Conservation (phyloP, 495 filamentous ascomycete genomes). For the Aspergillus kassunensis region DNA sequence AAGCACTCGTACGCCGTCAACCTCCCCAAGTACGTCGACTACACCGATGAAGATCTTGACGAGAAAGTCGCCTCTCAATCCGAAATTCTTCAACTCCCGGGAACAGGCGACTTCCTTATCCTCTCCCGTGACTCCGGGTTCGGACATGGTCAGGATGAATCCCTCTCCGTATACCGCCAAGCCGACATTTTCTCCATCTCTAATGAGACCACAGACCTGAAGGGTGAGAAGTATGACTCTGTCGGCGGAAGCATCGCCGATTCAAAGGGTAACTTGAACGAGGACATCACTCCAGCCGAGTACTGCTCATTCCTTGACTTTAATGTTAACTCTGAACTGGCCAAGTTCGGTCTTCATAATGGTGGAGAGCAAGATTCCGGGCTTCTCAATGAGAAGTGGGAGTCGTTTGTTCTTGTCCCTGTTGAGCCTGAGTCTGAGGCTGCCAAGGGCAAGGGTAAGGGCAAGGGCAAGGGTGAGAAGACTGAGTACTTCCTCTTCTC, state of each 20-base stretch:
- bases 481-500: conserved; percentile 68
- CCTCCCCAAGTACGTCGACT: conserved; percentile 55
- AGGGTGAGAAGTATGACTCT: conserved; percentile 51
- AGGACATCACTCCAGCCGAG: conserved; percentile 54
- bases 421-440: conserved; percentile 39
- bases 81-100: conserved; percentile 63
- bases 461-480: conserved; percentile 18
- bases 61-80: conserved; percentile 59
- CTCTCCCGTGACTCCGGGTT: conserved; percentile 62
- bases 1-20: conserved; percentile 65
- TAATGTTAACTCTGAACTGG: conserved; percentile 65
- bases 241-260: conserved; percentile 48
- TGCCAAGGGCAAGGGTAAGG: background rate
- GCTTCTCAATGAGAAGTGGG: conserved; percentile 81
- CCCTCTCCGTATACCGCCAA: conserved; percentile 63
- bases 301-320: conserved; percentile 72
- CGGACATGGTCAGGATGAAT: conserved; percentile 53
- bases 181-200: conserved; percentile 69
- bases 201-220: conserved; percentile 59
- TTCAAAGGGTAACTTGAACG: conserved; percentile 50
- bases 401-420: conserved; percentile 63
- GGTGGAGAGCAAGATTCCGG: conserved; percentile 52
- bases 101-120: conserved; percentile 60
- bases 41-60: conserved; percentile 26
- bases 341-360: conserved; percentile 66